These are phyloP conservation scores for Chlamydomonas sphaeroides DNA, from an alignment of 139 green algal species.

Conservation along the genomic window DNA sequence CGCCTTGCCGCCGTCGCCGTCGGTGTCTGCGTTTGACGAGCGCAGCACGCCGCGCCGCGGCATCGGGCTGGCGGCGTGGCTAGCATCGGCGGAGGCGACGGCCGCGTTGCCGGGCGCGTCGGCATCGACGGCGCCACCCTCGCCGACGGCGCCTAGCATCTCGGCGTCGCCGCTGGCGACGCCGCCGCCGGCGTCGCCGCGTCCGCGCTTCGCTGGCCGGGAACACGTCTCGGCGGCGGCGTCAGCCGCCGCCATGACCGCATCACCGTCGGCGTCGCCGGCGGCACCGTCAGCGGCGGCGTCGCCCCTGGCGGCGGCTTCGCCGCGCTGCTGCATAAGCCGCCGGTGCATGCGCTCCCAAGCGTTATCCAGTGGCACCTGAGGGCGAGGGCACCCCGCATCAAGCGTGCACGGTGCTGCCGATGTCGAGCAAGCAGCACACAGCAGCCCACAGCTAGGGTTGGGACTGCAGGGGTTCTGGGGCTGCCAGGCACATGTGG, in stretches of 20 bases:
- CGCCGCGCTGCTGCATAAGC: not conserved
- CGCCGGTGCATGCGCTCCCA: slow-evolving; percentile 42
- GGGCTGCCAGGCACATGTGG: not conserved
- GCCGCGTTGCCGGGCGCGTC: not conserved
- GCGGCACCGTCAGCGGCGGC: not conserved
- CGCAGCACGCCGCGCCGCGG: too few species aligned
- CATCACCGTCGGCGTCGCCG: not conserved
- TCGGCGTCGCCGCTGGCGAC: not conserved
- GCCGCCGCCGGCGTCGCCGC: slow-evolving; percentile 4
- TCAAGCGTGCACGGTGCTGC: too few species aligned
- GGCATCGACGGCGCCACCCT: not conserved
- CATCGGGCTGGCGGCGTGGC: too few species aligned
- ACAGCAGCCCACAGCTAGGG: not conserved
- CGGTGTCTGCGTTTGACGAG: too few species aligned
- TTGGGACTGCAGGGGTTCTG: not conserved
- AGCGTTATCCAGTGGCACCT: slow-evolving; percentile 39
- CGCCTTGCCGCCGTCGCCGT: not conserved
- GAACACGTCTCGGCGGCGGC: not conserved
- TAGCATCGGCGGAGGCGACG: too few species aligned
- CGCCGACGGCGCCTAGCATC: not conserved
- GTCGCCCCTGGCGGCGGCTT: not conserved
- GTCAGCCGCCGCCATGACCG: not conserved
- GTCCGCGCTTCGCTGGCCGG: not conserved
- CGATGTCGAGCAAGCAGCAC: not conserved
- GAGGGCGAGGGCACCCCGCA: too few species aligned